A percentile compares a stretch with the other conserved stretches of the same genome.
Conservation (phyloP, 2,329 filamentous ascomycete species). For the Ophiostoma himal-ulmi region DNA sequence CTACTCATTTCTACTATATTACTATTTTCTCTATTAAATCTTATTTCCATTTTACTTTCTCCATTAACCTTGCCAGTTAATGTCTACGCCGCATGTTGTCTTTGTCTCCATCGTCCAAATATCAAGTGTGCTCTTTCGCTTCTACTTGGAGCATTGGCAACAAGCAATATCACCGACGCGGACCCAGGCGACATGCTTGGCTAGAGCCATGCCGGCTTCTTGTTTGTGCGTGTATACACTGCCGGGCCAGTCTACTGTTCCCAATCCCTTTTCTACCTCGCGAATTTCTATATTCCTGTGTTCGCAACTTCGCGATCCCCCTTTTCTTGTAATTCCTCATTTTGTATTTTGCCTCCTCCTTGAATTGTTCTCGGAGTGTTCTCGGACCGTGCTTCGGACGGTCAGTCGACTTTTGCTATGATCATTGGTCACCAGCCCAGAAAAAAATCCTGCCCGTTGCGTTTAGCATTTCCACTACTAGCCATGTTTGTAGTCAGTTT, state of each 20-base stretch:
- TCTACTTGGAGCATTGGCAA: neutral
- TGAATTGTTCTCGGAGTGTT: neutral
- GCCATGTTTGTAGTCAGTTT: too few species aligned
- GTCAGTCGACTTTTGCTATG: too few species aligned
- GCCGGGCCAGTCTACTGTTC: neutral
- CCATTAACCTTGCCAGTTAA: neutral
- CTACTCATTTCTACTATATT: neutral
- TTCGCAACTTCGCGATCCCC: neutral
- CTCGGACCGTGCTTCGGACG: too few species aligned
- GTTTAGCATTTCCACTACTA: too few species aligned
- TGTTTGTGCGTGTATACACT: neutral
- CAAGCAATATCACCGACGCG: too few species aligned
- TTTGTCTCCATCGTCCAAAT: neutral
- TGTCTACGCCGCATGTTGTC: neutral
- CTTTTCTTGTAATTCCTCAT: neutral
- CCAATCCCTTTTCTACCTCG: neutral
- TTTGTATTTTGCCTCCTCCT: too few species aligned
- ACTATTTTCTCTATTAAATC: slow-evolving; percentile 3
- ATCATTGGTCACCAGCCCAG: too few species aligned
- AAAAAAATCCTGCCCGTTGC: too few species aligned
- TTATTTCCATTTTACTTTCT: neutral
- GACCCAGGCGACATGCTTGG: neutral
- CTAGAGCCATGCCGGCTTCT: neutral
- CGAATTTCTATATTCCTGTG: neutral
- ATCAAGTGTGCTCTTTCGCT: neutral